Percentiles rank a stretch among this genome's conserved stretches.
phyloP scores from a whole-genome alignment of 169 alveolate species.

The Plasmodium gonderi region DNA sequence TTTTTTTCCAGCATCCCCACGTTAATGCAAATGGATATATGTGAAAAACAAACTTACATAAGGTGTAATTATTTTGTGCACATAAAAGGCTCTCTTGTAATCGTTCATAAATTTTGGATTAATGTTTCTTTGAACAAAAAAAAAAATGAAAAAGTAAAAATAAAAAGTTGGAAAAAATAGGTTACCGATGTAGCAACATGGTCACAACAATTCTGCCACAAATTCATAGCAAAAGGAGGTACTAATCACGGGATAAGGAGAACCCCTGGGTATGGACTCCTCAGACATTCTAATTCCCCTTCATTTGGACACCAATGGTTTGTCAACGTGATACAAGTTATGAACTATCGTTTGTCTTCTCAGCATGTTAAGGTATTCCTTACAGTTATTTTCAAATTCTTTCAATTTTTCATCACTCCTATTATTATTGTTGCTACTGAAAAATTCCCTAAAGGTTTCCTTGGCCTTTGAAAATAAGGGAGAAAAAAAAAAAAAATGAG shows the following conservation, averaged over 20 bases:
- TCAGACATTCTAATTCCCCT: not conserved
- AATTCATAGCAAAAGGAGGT: not conserved
- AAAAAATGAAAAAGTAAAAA: not conserved
- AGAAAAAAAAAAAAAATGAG: not conserved
- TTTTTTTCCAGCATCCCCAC: not conserved
- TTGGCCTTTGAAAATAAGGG: conserved; percentile 33
- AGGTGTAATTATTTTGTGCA: no score
- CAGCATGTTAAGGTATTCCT: conserved; percentile 68
- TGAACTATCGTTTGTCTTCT: conserved; percentile 71
- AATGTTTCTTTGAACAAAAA: not conserved
- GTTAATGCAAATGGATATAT: not conserved
- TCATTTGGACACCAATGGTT: conserved; percentile 68
- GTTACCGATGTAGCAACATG: not conserved
- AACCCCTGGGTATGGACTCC: not conserved
- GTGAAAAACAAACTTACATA: no score
- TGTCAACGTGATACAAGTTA: conserved; percentile 72
- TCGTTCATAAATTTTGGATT: no score
- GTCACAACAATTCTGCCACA: not conserved
- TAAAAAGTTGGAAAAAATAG: not conserved
- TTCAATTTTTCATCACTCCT: conserved; percentile 38
- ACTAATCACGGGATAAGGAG: no score
- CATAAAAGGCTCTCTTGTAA: no score
- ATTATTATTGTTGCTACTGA: conserved; percentile 10
- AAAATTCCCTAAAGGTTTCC: conserved; percentile 70
- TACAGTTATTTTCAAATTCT: conserved; percentile 50